Conservation (phyloP, 306 rosid species). For the Crotalaria pallida region DNA sequence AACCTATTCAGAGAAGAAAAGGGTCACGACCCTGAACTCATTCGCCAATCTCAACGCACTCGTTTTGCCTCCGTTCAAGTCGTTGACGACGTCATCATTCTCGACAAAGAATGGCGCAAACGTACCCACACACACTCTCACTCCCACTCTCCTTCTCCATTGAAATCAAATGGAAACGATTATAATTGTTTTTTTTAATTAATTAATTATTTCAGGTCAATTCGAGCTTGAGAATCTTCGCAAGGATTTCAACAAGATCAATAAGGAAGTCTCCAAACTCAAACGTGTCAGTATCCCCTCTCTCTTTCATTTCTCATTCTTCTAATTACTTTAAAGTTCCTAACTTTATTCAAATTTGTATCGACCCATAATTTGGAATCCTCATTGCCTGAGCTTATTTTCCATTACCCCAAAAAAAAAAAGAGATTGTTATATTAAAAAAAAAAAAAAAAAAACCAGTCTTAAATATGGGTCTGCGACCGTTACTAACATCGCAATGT, state of each 20-base stretch:
- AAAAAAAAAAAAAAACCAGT: too few species aligned
- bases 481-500: too few species aligned
- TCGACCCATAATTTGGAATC: background rate
- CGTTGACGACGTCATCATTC: conserved; percentile 75
- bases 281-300: conserved; percentile 38
- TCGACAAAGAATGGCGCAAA: conserved; percentile 87
- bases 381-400: background rate
- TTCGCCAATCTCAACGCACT: conserved; percentile 88
- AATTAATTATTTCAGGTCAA: conserved; percentile 35
- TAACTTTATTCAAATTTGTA: too few species aligned
- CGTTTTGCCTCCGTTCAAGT: conserved; percentile 68
- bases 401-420: too few species aligned
- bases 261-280: conserved; percentile 64
- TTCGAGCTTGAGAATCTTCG: conserved; percentile 70
- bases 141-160: background rate
- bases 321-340: too few species aligned
- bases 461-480: too few species aligned
- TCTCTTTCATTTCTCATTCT: background rate
- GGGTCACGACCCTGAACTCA: conserved; percentile 74
- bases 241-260: conserved; percentile 73
- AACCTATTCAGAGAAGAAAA: conserved; percentile 84
- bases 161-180: too few species aligned
- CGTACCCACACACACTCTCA: conserved; percentile 31
- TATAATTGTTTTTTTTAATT: too few species aligned
- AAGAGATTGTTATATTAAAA: too few species aligned